Evolutionary conservation across 805 yeast species (phyloP).

Genomic region (Zygotorulaspora sp.): DNA sequence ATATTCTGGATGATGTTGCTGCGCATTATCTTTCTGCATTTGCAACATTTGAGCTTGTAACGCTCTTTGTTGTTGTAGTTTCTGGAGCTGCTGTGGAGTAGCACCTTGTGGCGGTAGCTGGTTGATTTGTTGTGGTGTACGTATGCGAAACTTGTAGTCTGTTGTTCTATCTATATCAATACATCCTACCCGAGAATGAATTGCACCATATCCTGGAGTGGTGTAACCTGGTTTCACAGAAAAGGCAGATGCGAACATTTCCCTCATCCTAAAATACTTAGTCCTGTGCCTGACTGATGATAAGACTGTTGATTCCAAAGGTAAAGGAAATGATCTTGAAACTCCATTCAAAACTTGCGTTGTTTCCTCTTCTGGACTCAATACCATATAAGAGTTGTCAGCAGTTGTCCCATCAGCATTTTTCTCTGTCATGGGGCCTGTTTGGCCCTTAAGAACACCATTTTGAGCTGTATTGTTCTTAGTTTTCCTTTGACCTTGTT

Average conservation of each 20-base stretch:
- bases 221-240: constrained; percentile 37
- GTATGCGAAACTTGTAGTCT: constrained; percentile 53
- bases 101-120: constrained; percentile 19
- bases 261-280: constrained; percentile 80
- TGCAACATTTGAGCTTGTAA: constrained; percentile 31
- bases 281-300: constrained; percentile 68
- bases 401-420: constrained; percentile 6
- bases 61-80: constrained; percentile 25
- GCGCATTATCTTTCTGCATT: constrained; percentile 25
- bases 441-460: constrained; percentile 4
- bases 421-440: constrained; percentile 7
- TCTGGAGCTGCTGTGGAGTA: constrained; percentile 26
- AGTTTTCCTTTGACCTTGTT: constrained; percentile 32
- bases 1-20: constrained; percentile 10
- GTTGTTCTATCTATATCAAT: constrained; percentile 67
- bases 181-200: constrained; percentile 62
- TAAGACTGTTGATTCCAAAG: constrained; percentile 70
- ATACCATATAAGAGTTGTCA: constrained; percentile 28
- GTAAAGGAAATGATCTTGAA: constrained; percentile 71
- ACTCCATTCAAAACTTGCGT: constrained; percentile 89
- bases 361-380: constrained; percentile 90
- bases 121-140: constrained; percentile 43
- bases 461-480: constrained; percentile 11
- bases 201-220: constrained; percentile 54
- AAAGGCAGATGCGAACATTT: constrained; percentile 82